Base-by-base conservation (phyloP, 163 green algal species). In the Chlorella variabilis region DNA sequence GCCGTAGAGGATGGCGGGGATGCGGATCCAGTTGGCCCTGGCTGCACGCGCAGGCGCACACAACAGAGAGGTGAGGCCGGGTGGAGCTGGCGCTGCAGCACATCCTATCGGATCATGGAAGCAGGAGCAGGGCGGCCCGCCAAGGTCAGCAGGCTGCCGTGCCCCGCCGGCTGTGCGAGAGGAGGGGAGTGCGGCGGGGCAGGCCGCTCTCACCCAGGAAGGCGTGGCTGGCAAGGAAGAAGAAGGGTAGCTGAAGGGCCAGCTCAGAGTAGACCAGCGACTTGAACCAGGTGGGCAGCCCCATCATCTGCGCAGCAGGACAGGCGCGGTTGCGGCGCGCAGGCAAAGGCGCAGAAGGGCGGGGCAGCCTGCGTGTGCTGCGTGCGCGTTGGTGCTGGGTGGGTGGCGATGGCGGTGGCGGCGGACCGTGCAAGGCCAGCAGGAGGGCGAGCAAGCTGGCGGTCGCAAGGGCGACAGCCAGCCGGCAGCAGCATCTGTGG, bases 241-340 rank as follows among this genome's bases (percentile, higher is more conserved):
- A 97, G 86, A 95, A 96, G 21, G 93, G 93, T 49, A 97, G 86
- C 83, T 96, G 92, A 18, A 96, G 29, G 0, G 87, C 59, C 2
- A 93, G 38, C 82, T 97, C 93, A 29, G 86, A 89, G 73, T 80
- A 90, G 1, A 94, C 87, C 65, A 97, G 77, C 0, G 88, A 75
- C 48, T 86, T 75, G 80, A 97, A 97, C 93, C 91, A 95, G 6
- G 82, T 21, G 20, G 90, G 88, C 75, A 93, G 86, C 23, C 56
- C 66, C 29, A 67, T 81, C 59, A 94, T 88, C 90, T 94, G 84
- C 61, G 61, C 23, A 41, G 31, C 34, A 27, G n/a, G 11, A 54
- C 45, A 54, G 11, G 15, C 15, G 11, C 11, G 45, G 15, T 11
- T 11, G 11, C 11, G 11, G 11, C 45, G 15, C 36, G 3, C 4